phyloP scores from a whole-genome alignment of 78 protist genomes.

The Carpediemonas membranifera region DNA sequence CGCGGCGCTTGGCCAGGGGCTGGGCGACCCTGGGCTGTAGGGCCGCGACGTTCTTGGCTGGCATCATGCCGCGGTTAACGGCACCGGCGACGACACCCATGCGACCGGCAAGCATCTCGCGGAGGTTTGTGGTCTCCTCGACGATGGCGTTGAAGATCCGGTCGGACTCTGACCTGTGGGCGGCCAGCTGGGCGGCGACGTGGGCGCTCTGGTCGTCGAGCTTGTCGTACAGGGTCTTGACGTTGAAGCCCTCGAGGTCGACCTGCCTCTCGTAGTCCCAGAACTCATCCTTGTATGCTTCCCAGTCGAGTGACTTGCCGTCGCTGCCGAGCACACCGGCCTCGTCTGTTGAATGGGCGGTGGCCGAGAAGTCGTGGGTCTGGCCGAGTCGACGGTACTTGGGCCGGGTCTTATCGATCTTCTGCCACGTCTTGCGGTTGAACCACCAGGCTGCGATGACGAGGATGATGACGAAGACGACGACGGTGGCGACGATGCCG shows the following conservation, averaged over 20 bases:
- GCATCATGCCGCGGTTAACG: too few species aligned
- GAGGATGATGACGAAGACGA: neutral
- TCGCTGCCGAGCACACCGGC: neutral
- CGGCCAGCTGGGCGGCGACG: too few species aligned
- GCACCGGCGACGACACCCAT: too few species aligned
- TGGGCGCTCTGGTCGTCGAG: conserved; percentile 27
- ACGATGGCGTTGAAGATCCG: too few species aligned
- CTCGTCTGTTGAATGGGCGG: neutral
- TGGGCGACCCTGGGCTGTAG: too few species aligned
- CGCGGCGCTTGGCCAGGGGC: too few species aligned
- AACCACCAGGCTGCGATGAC: conserved; percentile 1
- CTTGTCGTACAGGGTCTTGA: conserved; percentile 28
- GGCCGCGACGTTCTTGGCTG: too few species aligned
- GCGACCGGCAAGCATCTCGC: too few species aligned
- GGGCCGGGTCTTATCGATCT: neutral
- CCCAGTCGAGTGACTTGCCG: neutral
- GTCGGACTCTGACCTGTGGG: too few species aligned
- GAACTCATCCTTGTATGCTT: neutral
- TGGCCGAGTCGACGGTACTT: neutral
- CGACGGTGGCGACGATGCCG: neutral
- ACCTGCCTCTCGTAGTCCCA: neutral
- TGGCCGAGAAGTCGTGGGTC: neutral
- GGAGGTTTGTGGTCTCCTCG: too few species aligned
- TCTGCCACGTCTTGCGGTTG: conserved; percentile 17
- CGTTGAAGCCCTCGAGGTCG: conserved; percentile 33